These are phyloP conservation scores for Pelargonium myrrhifolium DNA, from an alignment of 441 rosid species.

Conservation along the genomic window DNA sequence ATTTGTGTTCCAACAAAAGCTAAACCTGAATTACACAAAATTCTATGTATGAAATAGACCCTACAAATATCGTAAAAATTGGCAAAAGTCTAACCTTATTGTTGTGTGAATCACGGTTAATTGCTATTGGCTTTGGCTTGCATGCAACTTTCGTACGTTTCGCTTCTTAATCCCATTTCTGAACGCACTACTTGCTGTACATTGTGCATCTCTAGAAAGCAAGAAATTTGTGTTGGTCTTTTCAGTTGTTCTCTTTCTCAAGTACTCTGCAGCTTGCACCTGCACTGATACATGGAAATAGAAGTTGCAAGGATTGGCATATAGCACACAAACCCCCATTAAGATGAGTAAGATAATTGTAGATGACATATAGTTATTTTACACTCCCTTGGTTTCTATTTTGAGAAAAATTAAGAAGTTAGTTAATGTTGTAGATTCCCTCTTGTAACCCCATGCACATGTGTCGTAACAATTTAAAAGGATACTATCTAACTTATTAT, in stretches of 20 bases:
- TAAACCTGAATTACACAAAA: neutral
- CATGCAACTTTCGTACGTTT: slow-evolving; percentile 31
- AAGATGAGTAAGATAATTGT: neutral
- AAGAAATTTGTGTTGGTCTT: slow-evolving; percentile 20
- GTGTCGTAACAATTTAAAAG: too few species aligned
- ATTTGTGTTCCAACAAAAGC: neutral
- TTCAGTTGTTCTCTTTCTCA: slow-evolving; percentile 38
- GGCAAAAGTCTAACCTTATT: neutral
- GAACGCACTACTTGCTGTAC: slow-evolving; percentile 40
- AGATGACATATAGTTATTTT: neutral
- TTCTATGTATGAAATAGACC: neutral
- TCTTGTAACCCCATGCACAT: too few species aligned
- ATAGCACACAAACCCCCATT: neutral
- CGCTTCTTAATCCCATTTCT: slow-evolving; percentile 57
- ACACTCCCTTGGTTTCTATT: neutral
- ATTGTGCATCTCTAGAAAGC: slow-evolving; percentile 16
- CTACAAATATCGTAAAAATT: neutral
- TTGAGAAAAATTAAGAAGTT: too few species aligned
- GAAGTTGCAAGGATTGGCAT: slow-evolving; percentile 1
- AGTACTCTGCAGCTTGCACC: slow-evolving; percentile 50
- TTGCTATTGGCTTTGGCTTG: slow-evolving; percentile 24
- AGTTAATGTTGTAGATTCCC: too few species aligned
- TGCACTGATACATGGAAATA: slow-evolving; percentile 38
- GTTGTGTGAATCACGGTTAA: slow-evolving; percentile 2
- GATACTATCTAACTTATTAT: too few species aligned